Base-by-base conservation (phyloP, 2,329 filamentous ascomycete genomes). In the Passalora sequoiae region DNA sequence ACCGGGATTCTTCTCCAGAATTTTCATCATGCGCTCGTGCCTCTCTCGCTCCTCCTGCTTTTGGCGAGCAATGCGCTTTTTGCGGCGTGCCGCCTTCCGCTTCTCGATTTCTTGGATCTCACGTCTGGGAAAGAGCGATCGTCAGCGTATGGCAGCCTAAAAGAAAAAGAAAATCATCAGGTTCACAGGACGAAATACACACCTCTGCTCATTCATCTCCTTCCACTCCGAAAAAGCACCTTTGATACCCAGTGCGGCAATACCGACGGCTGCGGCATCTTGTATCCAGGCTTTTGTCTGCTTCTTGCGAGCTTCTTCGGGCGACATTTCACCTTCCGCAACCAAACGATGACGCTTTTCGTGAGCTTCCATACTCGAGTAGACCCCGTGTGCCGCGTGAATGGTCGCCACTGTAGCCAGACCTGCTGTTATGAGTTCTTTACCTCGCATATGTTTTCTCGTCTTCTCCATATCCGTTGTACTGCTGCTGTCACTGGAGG, bases 401-500 rank as follows among this genome's bases (percentile, higher is more conserved):
- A 84, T 82, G 20, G 81, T 84, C 27, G 81, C 81, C 46, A 84
- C 75, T 44, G 78, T 80, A 41, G 81, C 81, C 46, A 84, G 68
- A 50, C 81, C 80, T 42, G 79, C 76, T 53, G 80, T 83, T 51
- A 84, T 61, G 58, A 83, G 64, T 70, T 83, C 77, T 66, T 83
- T 82, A 63, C 78, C 76, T 69, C 73, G 73, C 69, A 82, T 73
- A 60, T 83, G 81, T 65, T 80, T 83, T 41, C 73, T 70, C 58
- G 71, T 68, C 53, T 75, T 71, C 60, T 81, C 78, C 67, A 84
- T 79, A 59, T 81, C 80, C 25, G 62, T 64, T 46, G 61, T 63
- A 50, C 60, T 63, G 56, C 59, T 62, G 47, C 59, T 62, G 43
- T 60, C 59, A 50, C 57, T 62, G 29, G 53, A 44, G 12, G 54